Evolutionary conservation across 768 basidiomycete genomes (phyloP).

Genomic region (Lentinula sp.): DNA sequence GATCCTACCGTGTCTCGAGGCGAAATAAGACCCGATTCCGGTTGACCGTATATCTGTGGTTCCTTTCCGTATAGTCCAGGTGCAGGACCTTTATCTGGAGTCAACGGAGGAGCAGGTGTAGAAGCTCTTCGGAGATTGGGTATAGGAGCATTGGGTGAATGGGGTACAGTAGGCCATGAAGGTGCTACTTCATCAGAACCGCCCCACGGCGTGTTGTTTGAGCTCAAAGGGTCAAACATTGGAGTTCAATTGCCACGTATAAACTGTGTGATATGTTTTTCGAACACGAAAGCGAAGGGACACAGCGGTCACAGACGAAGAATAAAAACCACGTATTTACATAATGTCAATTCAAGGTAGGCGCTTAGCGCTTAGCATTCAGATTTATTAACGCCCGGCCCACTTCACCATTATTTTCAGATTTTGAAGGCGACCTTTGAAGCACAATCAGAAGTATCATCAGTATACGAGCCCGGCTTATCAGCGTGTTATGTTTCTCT

Average conservation of each 20-base stretch:
- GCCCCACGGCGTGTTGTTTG: conserved; percentile 47
- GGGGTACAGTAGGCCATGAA: conserved; percentile 81
- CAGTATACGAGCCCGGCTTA: too few relatives aligned
- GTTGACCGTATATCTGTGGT: conserved; percentile 84
- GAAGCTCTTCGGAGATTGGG: conserved; percentile 64
- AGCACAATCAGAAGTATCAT: too few relatives aligned
- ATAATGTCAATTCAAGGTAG: background rate
- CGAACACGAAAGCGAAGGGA: background rate
- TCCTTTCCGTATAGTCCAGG: conserved; percentile 69
- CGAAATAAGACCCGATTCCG: conserved; percentile 77
- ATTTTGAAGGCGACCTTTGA: too few relatives aligned
- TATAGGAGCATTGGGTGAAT: conserved; percentile 62
- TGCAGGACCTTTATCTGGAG: conserved; percentile 45
- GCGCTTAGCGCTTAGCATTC: too few relatives aligned
- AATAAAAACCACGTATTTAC: background rate
- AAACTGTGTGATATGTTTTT: background rate
- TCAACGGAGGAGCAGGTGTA: conserved; percentile 38
- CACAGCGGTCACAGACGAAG: background rate
- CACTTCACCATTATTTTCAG: too few relatives aligned
- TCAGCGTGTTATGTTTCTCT: too few relatives aligned
- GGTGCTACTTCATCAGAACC: conserved; percentile 43
- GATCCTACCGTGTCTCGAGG: conserved; percentile 57
- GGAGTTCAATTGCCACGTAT: background rate
- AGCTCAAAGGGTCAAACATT: conserved; percentile 73
- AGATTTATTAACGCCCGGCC: too few relatives aligned